Evolutionary conservation across 2,329 filamentous ascomycete species (phyloP).

Genomic region (Microcyclospora pomicola): DNA sequence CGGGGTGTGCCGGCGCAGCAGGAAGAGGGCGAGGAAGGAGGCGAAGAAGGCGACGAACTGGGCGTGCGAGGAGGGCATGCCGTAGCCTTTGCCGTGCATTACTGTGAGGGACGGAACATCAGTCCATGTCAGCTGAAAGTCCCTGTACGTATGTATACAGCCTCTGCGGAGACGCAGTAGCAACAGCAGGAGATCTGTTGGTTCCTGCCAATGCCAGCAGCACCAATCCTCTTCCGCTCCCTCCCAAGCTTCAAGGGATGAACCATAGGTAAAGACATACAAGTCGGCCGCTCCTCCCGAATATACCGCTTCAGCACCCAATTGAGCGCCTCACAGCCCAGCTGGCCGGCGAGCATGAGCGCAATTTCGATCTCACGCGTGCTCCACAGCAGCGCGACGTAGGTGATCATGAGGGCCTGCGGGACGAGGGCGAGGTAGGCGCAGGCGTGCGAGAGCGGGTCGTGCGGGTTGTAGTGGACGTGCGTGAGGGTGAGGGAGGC

Average conservation of each 20-base stretch:
- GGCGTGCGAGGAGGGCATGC: constrained; percentile 91
- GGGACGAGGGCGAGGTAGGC: constrained; percentile 91
- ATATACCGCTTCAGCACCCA: constrained; percentile 80
- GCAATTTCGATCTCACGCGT: constrained; percentile 80
- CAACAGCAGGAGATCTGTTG: too few species aligned
- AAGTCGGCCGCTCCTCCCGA: constrained; percentile 75
- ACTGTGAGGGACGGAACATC: constrained; percentile 28
- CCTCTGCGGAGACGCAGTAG: too few species aligned
- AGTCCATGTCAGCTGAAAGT: not conserved
- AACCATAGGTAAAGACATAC: constrained; percentile 34
- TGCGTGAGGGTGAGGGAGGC: constrained; percentile 90
- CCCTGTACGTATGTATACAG: too few species aligned
- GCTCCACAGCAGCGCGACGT: constrained; percentile 79
- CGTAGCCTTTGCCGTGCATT: constrained; percentile 82
- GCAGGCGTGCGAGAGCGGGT: constrained; percentile 72
- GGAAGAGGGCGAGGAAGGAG: constrained; percentile 68
- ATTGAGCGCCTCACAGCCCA: constrained; percentile 83
- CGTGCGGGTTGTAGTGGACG: constrained; percentile 89
- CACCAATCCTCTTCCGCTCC: too few species aligned
- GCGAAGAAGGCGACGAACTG: constrained; percentile 93
- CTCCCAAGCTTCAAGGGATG: too few species aligned
- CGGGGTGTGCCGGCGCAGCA: constrained; percentile 65
- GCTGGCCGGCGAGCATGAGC: constrained; percentile 82
- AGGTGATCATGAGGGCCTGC: constrained; percentile 79
- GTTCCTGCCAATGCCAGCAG: too few species aligned